Percentiles rank a stretch among this genome's conserved stretches.
phyloP scores from a whole-genome alignment of 2,329 filamentous ascomycete genomes.

The Pseudogymnoascus sp. region DNA sequence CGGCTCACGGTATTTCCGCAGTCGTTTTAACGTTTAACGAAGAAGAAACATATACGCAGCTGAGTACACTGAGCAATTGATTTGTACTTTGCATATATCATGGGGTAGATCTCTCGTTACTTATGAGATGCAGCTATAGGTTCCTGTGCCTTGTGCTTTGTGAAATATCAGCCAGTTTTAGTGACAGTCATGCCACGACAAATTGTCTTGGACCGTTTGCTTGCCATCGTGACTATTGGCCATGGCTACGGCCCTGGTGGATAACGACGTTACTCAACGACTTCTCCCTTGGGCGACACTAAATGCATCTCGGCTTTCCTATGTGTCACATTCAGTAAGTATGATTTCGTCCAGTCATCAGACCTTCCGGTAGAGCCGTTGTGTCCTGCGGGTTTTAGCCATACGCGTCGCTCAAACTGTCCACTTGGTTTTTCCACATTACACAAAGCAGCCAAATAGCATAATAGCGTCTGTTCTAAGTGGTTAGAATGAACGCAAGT shows the following conservation, averaged over 20 bases:
- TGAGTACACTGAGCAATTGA: constrained; percentile 2
- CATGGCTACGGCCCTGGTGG: background rate
- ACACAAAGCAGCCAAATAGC: background rate
- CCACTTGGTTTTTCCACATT: background rate
- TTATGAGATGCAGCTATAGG: background rate
- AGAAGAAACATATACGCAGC: constrained; percentile 3
- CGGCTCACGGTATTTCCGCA: constrained; percentile 6
- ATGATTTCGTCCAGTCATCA: background rate
- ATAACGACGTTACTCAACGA: background rate
- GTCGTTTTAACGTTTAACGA: constrained; percentile 8
- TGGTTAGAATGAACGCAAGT: background rate
- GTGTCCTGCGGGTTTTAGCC: background rate
- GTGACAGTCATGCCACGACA: constrained; percentile 1
- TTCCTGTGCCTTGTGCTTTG: background rate
- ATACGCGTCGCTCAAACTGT: background rate
- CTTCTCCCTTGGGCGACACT: background rate
- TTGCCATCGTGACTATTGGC: background rate
- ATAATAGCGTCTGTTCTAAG: background rate
- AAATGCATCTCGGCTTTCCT: background rate
- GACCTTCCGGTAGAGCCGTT: background rate
- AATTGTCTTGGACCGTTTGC: background rate
- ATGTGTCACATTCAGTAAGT: background rate
- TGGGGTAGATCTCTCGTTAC: background rate
- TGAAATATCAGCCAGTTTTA: background rate
- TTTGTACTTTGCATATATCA: constrained; percentile 5